A percentile compares a stretch with the other conserved stretches of the same genome.
Evolutionary conservation across 192 early-diverging fungal species (phyloP).

Genomic region (Blastocladiella britannica): DNA sequence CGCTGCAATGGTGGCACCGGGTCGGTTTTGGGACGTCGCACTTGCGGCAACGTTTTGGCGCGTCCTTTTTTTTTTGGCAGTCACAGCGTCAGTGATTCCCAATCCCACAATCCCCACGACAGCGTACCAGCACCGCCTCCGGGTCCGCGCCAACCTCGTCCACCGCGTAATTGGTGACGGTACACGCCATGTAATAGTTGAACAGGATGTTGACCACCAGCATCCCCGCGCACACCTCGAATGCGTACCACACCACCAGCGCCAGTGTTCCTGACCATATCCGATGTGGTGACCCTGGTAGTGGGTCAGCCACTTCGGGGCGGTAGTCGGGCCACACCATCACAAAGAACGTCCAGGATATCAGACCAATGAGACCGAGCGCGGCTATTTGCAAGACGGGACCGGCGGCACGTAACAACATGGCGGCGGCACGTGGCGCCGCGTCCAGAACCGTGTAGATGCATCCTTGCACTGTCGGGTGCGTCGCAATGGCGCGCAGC

Average conservation of each 20-base stretch:
- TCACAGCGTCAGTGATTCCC: neutral
- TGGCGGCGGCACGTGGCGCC: neutral
- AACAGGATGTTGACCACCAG: neutral
- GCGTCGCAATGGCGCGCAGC: neutral
- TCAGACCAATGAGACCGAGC: neutral
- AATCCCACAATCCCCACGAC: neutral
- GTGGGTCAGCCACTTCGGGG: too few relatives aligned
- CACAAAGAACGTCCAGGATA: neutral
- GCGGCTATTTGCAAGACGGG: neutral
- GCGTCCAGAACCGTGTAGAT: neutral
- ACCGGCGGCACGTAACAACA: neutral
- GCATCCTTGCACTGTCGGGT: too few relatives aligned
- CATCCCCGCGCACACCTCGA: neutral
- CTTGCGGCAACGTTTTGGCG: too few relatives aligned
- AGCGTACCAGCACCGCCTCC: neutral
- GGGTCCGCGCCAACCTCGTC: neutral
- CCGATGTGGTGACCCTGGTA: too few relatives aligned
- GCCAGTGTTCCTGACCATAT: too few relatives aligned
- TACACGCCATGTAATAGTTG: neutral
- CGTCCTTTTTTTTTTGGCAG: neutral
- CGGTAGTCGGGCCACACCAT: neutral
- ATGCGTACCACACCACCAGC: neutral
- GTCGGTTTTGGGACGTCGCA: neutral
- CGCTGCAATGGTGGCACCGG: conserved; percentile 8
- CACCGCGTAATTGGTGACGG: neutral